Evolutionary conservation across 805 yeast genomes (phyloP).

Genomic region (Yamadazyma insecticola): DNA sequence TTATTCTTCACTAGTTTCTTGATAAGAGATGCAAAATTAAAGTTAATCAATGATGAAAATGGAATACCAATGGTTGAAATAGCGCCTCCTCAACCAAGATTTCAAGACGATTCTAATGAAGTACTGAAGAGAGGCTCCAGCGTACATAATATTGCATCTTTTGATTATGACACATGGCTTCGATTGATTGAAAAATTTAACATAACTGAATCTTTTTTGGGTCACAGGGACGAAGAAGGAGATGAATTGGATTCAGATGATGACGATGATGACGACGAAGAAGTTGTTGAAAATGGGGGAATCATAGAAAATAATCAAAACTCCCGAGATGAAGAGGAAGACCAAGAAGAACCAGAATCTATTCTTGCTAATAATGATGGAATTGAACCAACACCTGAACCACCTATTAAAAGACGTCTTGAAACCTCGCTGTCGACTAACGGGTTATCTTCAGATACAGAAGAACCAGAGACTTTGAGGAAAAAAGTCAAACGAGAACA

Average conservation of each 20-base stretch:
- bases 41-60: constrained; percentile 41
- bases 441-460: too few relatives aligned
- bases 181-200: constrained; percentile 47
- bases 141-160: constrained; percentile 64
- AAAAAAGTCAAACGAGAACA: too few relatives aligned
- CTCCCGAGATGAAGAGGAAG: background rate
- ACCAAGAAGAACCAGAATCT: constrained; percentile 1
- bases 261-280: constrained; percentile 1
- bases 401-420: too few relatives aligned
- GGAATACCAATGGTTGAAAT: constrained; percentile 34
- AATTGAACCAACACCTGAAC: too few relatives aligned
- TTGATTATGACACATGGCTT: constrained; percentile 67
- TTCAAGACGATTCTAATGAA: constrained; percentile 11
- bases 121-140: constrained; percentile 6
- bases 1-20: constrained; percentile 79
- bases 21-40: constrained; percentile 64
- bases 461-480: too few relatives aligned
- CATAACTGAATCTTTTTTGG: constrained; percentile 54
- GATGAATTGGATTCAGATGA: constrained; percentile 17
- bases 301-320: background rate
- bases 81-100: constrained; percentile 22
- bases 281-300: background rate
- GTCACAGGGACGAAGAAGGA: constrained; percentile 30
- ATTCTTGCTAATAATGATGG: too few relatives aligned
- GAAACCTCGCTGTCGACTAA: too few relatives aligned